A percentile compares a stretch with the other conserved stretches of the same genome.
Evolutionary conservation across 352 stramenopile genomes (phyloP).

Genomic region (Pythium sp.): DNA sequence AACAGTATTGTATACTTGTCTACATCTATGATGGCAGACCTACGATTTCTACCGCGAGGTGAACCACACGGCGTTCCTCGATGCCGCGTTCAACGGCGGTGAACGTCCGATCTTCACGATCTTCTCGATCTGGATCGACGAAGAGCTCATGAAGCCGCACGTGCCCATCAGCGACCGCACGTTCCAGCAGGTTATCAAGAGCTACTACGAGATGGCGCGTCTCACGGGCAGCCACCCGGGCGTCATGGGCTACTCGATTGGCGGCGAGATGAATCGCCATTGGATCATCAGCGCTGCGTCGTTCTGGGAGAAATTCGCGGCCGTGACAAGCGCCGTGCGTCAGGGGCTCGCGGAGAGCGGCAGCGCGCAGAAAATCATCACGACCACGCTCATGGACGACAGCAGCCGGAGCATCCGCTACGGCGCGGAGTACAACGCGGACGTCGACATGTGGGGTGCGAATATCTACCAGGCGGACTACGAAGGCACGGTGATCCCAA

Average conservation of each 20-base stretch:
- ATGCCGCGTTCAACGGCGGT: conserved; percentile 60
- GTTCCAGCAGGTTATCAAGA: conserved; percentile 47
- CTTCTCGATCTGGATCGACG: conserved; percentile 77
- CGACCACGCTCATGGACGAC: conserved; percentile 75
- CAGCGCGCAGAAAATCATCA: conserved; percentile 67
- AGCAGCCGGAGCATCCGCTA: conserved; percentile 41
- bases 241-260: conserved; percentile 73
- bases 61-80: conserved; percentile 50
- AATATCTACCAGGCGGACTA: conserved; percentile 76
- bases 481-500: conserved; percentile 46
- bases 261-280: conserved; percentile 74
- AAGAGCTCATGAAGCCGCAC: conserved; percentile 41
- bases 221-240: conserved; percentile 43
- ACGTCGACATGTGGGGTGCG: conserved; percentile 71
- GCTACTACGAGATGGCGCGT: conserved; percentile 67
- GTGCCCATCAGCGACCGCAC: conserved; percentile 23
- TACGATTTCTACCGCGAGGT: conserved; percentile 62
- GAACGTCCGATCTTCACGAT: conserved; percentile 59
- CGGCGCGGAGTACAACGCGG: conserved; percentile 39
- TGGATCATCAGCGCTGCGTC: conserved; percentile 41
- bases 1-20: not conserved
- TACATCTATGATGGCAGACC: conserved; percentile 18
- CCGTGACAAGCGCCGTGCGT: conserved; percentile 48
- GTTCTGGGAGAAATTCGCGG: conserved; percentile 67
- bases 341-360: conserved; percentile 41